Conservation (phyloP, 352 stramenopile genomes). For the Phytophthora kernoviae region DNA sequence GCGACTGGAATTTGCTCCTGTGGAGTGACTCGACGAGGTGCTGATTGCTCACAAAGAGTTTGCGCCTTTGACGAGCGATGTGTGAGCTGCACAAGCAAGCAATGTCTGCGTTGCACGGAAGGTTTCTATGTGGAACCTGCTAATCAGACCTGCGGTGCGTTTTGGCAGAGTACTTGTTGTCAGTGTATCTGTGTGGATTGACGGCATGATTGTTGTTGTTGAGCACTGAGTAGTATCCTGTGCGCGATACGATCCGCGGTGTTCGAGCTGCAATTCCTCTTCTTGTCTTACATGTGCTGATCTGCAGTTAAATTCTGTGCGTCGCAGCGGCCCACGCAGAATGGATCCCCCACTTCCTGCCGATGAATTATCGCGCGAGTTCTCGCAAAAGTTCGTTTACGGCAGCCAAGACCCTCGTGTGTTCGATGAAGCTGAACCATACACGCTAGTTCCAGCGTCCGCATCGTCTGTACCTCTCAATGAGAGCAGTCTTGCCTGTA, state of each 20-base stretch:
- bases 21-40: slow-evolving; percentile 61
- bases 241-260: slow-evolving; percentile 90
- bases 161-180: neutral
- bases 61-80: slow-evolving; percentile 88
- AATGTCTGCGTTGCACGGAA: slow-evolving; percentile 86
- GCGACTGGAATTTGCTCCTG: slow-evolving; percentile 87
- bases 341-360: slow-evolving; percentile 74
- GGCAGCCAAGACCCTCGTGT: slow-evolving; percentile 85
- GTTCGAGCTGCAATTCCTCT: slow-evolving; percentile 78
- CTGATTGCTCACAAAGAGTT: slow-evolving; percentile 80
- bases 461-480: slow-evolving; percentile 41
- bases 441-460: slow-evolving; percentile 46
- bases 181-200: neutral
- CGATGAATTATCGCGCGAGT: slow-evolving; percentile 90
- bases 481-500: slow-evolving; percentile 57
- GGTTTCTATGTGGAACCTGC: slow-evolving; percentile 84
- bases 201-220: neutral
- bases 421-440: slow-evolving; percentile 94
- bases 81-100: slow-evolving; percentile 76
- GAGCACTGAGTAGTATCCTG: slow-evolving; percentile 62
- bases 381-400: slow-evolving; percentile 91
- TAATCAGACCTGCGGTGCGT: slow-evolving; percentile 73
- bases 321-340: slow-evolving; percentile 82
- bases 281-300: slow-evolving; percentile 91
- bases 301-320: slow-evolving; percentile 90